Base-by-base conservation (phyloP, 192 early-diverging fungal genomes). In the Backusella tarrabulga region DNA sequence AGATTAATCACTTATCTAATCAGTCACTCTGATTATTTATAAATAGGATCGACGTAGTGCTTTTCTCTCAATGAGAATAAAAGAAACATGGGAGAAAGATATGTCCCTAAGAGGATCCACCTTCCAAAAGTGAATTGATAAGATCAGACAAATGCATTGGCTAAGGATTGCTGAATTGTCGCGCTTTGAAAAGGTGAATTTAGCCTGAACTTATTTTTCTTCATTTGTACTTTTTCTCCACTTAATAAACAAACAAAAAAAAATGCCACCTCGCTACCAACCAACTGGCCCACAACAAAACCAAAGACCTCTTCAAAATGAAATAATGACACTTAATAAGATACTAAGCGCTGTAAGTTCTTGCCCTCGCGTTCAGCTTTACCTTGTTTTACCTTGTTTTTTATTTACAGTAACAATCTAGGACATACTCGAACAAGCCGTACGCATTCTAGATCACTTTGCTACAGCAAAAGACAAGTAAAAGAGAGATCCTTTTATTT, bases 401-500 rank as follows among this genome's bases (percentile, higher is more conserved):
- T 32, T 32, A 32, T 32, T 44, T 3, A 17, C 42, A 44, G 7
- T 50, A 50, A 1, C 46, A 40, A 26, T 36, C n/a, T 67, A 79
- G 78, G 78, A 79, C 34, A 79, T 79, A 44, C 38, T 79, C 3
- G 73, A 79, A 63, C 68, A 79, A 40, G 21, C 78, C 14, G 42
- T 74, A 44, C 67, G 78, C n/a, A 75, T 79, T 34, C 68, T 79
- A 7, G 78, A 79, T 71, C 67, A 79, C 23, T 79, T 79, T 75
- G 77, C 72, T 38, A 41, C 67, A 15, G 54, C 72, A 11, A 72
- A 74, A 12, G 44, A 38, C 50, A 79, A 46, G 77, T 79, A 69
- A 74, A 32, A 67, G 4, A 72, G 6, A 1, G 2, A 32, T 3
- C 2, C 11, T 29, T 29, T 17, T 52, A 2, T 15, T 26, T 3